Evolutionary conservation across 441 rosid genomes (phyloP), one percentile per base, ranked within the genome.

Genomic region (Populus hybrid): DNA sequence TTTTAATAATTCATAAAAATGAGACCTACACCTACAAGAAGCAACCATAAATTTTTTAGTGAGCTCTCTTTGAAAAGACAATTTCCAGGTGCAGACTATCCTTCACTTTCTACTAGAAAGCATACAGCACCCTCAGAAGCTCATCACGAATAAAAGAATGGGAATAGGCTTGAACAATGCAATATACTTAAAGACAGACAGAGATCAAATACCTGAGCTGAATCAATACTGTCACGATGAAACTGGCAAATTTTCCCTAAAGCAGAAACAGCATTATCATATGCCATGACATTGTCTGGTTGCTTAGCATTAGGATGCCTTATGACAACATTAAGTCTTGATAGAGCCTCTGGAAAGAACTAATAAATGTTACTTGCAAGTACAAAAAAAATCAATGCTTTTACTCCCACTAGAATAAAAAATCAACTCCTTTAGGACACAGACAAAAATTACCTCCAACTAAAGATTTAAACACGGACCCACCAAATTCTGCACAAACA

Each of bases 181-280:
- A 64, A 50, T 19, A 66, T 73, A 71, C 65, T 66, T 40, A 40
- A 70, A 18, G 74, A 64, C 64, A n/a, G 40, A 71, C 46, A 70
- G 24, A 74, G 69, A 68, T 78, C n/a, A 71, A 35, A 34, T 88
- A 96, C 99, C 98, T 93, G 97, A 75, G 95, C 85, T 64, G 99
- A 86, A 85, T 97, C 94, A 18, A 97, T 88, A 80, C 92, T 87
- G 79, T 89, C 97, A 32, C 98, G 97, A 82, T 94, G 97, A 80
- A 86, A 93, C 82, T 90, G 94, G 79, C 98, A 94, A 80, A 94
- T 92, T 87, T 97, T 97, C 83, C 99, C 99, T 73, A 97, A 88
- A 75, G 99, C 97, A 23, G 99, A 97, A 79, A 97, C 99, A 80
- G 99, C 99, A 90, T 97, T 97, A 83, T 97, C 99, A 88, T 94